Percentiles rank a stretch among this genome's conserved stretches.
phyloP scores from a whole-genome alignment of 495 filamentous ascomycete species.

The Astrothelium subdiscretum region DNA sequence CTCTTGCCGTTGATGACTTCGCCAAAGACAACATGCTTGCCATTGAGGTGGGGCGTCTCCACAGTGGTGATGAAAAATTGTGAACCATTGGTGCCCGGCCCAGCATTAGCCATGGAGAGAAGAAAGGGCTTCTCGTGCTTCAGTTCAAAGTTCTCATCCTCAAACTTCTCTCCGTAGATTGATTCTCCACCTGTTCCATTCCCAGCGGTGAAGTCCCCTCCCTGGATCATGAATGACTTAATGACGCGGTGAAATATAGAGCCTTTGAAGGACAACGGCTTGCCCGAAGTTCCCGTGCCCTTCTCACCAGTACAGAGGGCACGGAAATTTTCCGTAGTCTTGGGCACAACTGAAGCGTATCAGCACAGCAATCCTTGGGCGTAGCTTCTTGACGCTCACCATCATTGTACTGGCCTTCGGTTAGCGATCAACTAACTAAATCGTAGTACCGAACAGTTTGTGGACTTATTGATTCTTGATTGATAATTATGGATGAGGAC shows the following conservation, averaged over 20 bases:
- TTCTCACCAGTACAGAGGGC: slow-evolving; percentile 88
- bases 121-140: slow-evolving; percentile 94
- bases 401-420: slow-evolving; percentile 13
- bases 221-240: slow-evolving; percentile 98
- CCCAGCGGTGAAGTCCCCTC: slow-evolving; percentile 91
- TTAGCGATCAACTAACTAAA: background rate
- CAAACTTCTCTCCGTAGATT: slow-evolving; percentile 97
- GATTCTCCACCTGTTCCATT: slow-evolving; percentile 92
- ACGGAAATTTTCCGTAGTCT: slow-evolving; percentile 94
- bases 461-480: background rate
- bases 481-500: background rate
- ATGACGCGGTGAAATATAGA: slow-evolving; percentile 93
- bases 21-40: slow-evolving; percentile 97
- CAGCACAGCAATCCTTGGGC: background rate
- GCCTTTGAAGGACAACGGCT: slow-evolving; percentile 84
- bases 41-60: slow-evolving; percentile 82
- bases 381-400: background rate
- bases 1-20: slow-evolving; percentile 90
- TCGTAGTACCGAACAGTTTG: background rate
- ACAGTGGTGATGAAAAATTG: slow-evolving; percentile 99
- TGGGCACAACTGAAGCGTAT: slow-evolving; percentile 54
- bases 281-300: slow-evolving; percentile 69
- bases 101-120: slow-evolving; percentile 95
- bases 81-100: slow-evolving; percentile 93
- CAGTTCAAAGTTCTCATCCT: slow-evolving; percentile 88